A percentile compares a stretch with the other conserved stretches of the same genome.
These are phyloP conservation scores for Metroxylon sagu DNA, from an alignment of 176 grass and related monocot genomes.

Conservation along the genomic window DNA sequence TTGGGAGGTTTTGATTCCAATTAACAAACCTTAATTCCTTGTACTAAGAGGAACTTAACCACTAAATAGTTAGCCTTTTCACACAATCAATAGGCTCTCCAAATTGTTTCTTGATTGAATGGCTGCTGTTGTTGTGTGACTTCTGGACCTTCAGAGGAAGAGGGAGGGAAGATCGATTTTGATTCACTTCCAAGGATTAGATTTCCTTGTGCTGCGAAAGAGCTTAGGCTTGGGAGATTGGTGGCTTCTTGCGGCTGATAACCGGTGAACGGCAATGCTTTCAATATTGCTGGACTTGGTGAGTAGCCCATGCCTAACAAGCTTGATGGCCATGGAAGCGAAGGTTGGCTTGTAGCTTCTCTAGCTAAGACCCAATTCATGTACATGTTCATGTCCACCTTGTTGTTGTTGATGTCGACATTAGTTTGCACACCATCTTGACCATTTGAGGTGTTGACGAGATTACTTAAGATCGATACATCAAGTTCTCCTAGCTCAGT, in stretches of 20 bases:
- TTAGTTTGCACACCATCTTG: not conserved
- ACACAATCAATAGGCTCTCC: conserved; percentile 12
- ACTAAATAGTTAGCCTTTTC: too few species aligned
- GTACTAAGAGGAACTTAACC: too few species aligned
- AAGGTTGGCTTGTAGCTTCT: conserved; percentile 3
- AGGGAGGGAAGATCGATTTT: conserved; percentile 9
- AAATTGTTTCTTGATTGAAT: conserved; percentile 4
- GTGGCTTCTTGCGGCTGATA: not conserved
- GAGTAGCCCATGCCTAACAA: not conserved
- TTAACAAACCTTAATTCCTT: too few species aligned
- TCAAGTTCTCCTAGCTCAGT: conserved; percentile 23
- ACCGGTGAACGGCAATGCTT: conserved; percentile 5
- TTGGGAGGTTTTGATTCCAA: too few species aligned
- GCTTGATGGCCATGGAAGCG: conserved; percentile 2
- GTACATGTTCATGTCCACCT: not conserved
- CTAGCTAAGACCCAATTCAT: conserved; percentile 11
- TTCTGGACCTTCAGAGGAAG: conserved; percentile 1
- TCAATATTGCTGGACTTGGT: conserved; percentile 4
- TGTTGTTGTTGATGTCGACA: not conserved
- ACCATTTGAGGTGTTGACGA: not conserved
- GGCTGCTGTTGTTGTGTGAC: conserved; percentile 1
- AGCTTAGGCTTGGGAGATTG: not conserved
- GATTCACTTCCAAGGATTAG: not conserved
- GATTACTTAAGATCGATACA: conserved; percentile 10
- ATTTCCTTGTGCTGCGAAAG: not conserved